Conservation (phyloP, 1,139 yeast species). For the Yamadazyma oceani region DNA sequence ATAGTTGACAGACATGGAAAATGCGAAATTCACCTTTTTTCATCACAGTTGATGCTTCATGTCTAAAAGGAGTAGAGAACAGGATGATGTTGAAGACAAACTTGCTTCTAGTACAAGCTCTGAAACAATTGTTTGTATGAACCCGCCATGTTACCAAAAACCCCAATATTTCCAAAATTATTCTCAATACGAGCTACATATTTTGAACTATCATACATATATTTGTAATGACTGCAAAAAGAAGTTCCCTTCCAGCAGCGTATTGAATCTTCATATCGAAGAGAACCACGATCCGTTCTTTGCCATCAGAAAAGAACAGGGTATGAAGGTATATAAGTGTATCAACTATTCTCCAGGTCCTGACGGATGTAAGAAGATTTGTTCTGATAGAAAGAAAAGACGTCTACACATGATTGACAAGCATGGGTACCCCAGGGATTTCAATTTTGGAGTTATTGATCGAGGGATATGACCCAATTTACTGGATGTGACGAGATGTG, state of each 20-base stretch:
- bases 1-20: background rate
- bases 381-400: slow-evolving; percentile 35
- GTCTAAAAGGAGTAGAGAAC: no score
- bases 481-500: no score
- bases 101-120: no score
- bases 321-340: slow-evolving; percentile 43
- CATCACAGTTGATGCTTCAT: slow-evolving; percentile 1
- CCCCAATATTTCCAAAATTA: slow-evolving; percentile 18
- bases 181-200: slow-evolving; percentile 31
- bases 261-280: slow-evolving; percentile 48
- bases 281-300: slow-evolving; percentile 56
- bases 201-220: slow-evolving; percentile 22
- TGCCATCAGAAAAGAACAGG: slow-evolving; percentile 33
- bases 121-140: slow-evolving; percentile 1
- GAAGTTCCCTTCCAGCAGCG: slow-evolving; percentile 38
- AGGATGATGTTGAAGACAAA: no score
- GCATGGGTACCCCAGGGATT: slow-evolving; percentile 51
- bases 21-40: slow-evolving; percentile 2
- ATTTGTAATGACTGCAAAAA: slow-evolving; percentile 43
- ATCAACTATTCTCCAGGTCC: slow-evolving; percentile 21
- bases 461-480: slow-evolving; percentile 21
- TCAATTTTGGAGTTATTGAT: slow-evolving; percentile 38
- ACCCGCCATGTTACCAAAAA: slow-evolving; percentile 3
- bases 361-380: slow-evolving; percentile 33
- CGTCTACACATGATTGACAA: slow-evolving; percentile 46